Conservation (phyloP, 1,284 basidiomycete genomes). For the Trametes sp. region DNA sequence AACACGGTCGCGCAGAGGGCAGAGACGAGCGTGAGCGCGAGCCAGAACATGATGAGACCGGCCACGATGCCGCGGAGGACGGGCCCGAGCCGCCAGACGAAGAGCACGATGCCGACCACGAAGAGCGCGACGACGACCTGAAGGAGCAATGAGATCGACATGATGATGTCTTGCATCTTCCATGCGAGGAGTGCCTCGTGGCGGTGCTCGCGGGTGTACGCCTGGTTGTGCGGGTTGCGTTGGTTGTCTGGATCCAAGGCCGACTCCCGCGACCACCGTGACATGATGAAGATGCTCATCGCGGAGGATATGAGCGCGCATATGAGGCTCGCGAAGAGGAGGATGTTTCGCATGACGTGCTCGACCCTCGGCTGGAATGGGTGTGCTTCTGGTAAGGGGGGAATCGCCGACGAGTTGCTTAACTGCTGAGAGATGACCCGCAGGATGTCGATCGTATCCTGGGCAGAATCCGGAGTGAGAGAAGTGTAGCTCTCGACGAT, state of each 20-base stretch:
- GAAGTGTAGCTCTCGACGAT: neutral
- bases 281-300: slow-evolving; percentile 12
- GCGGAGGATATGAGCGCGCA: slow-evolving; percentile 2
- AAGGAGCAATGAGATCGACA: neutral
- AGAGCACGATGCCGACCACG: slow-evolving; percentile 3
- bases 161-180: neutral
- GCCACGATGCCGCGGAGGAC: slow-evolving; percentile 1
- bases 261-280: slow-evolving; percentile 10
- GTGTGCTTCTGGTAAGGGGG: neutral
- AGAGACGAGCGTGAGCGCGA: neutral
- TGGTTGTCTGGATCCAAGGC: neutral
- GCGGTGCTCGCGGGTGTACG: neutral
- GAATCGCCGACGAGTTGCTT: neutral
- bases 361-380: neutral
- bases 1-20: neutral
- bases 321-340: slow-evolving; percentile 8
- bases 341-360: slow-evolving; percentile 4
- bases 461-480: slow-evolving; percentile 6
- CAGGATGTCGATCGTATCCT: slow-evolving; percentile 4
- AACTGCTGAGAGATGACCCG: neutral
- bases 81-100: neutral
- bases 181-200: neutral
- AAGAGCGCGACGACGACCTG: slow-evolving; percentile 7
- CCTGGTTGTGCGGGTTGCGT: slow-evolving; percentile 3
- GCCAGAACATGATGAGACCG: neutral